Evolutionary conservation across 2,329 filamentous ascomycete genomes (phyloP), one percentile per base, ranked within the genome.

Genomic region (Scleromitrula shiraiana): DNA sequence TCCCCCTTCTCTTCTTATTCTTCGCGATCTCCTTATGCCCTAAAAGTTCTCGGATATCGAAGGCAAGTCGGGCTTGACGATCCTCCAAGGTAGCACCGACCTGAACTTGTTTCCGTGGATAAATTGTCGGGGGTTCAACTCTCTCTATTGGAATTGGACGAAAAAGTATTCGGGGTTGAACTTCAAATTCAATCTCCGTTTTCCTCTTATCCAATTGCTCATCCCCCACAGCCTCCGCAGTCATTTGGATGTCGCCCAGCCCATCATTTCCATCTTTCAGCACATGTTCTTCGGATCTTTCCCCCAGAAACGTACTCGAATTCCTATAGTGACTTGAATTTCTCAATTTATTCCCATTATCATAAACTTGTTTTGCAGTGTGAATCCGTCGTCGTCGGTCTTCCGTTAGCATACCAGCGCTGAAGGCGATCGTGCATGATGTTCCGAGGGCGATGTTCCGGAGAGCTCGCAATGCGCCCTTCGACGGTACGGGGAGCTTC

Each of bases 381-480:
- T 72, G 72, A 52, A 78, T 72, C 22, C 75, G 71, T 49, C 74
- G 73, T 50, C 76, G 70, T 40, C 75, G 74, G 61, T 80, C 76
- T 62, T 80, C 76, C 49, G 76, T 68, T 47, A 80, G 65, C 22
- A 76, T 61, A 7, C 60, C 63, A 37, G 59, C 52, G 14, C 57
- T 57, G 50, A 65, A 52, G 41, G 72, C 70, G 47, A 79, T 68
- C 35, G 75, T 78, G 58, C 75, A 79, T 7, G 76, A 77, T 2
- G 76, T 78, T 42, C 76, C 76, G 14, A 80, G 63, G 47, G 76
- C 70, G 50, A 78, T 68, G 53, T 75, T 72, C 52, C 75, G 74
- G 29, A 80, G 71, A 50, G 75, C 71, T 62, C 74, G 71, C 54
- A 79, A 68, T 50, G 72, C 74, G 50, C 73, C 72, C 64, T 74